A percentile compares a stretch with the other conserved stretches of the same genome.
Evolutionary conservation across 1,139 yeast species (phyloP).

Genomic region (Petasospora fabianii): DNA sequence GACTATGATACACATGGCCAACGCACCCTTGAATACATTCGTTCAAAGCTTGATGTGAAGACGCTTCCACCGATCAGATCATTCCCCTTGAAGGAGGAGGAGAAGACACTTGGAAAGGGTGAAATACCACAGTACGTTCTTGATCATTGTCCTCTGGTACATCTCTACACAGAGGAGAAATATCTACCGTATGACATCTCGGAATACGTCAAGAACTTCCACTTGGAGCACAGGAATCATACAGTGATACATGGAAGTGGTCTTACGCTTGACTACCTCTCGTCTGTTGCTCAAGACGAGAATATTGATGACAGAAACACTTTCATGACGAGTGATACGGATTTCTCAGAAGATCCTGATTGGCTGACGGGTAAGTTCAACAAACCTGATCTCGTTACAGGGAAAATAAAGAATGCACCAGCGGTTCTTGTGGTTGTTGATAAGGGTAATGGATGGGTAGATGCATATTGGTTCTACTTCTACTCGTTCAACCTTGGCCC

Average conservation of each 20-base stretch:
- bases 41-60: slow-evolving; percentile 4
- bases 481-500: slow-evolving; percentile 95
- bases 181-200: slow-evolving; percentile 82
- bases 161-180: slow-evolving; percentile 82
- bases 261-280: slow-evolving; percentile 25
- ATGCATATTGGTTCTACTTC: slow-evolving; percentile 94
- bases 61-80: slow-evolving; percentile 26
- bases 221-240: slow-evolving; percentile 45
- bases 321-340: slow-evolving; percentile 63
- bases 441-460: slow-evolving; percentile 85
- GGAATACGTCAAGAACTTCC: slow-evolving; percentile 64
- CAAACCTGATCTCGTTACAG: slow-evolving; percentile 67
- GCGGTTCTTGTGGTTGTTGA: slow-evolving; percentile 81
- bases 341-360: slow-evolving; percentile 71
- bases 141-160: slow-evolving; percentile 76
- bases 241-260: slow-evolving; percentile 27
- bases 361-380: slow-evolving; percentile 80
- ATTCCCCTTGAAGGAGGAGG: slow-evolving; percentile 20
- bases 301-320: slow-evolving; percentile 29
- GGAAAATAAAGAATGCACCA: slow-evolving; percentile 72
- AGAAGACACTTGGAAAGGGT: slow-evolving; percentile 41
- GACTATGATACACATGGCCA: slow-evolving; percentile 11
- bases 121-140: slow-evolving; percentile 73
- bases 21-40: slow-evolving; percentile 10
- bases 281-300: slow-evolving; percentile 22